These are phyloP conservation scores for Pseudopithomyces maydicus DNA, from an alignment of 2,329 filamentous ascomycete genomes.

Conservation along the genomic window DNA sequence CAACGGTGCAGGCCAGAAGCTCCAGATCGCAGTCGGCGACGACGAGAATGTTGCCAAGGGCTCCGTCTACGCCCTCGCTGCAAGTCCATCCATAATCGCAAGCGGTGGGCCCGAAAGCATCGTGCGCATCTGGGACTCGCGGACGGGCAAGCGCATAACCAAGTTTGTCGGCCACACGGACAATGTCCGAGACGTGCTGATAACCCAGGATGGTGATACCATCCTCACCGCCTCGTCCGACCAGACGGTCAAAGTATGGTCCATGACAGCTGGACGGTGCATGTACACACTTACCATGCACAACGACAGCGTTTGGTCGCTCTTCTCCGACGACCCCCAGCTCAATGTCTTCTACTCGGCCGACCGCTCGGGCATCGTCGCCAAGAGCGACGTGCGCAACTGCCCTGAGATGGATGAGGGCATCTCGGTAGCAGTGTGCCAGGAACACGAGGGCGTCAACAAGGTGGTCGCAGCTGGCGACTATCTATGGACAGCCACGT, in stretches of 20 bases:
- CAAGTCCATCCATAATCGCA: slow-evolving; percentile 79
- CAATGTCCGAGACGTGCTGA: slow-evolving; percentile 87
- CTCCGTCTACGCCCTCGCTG: slow-evolving; percentile 89
- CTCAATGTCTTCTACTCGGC: slow-evolving; percentile 93
- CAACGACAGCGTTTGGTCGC: slow-evolving; percentile 95
- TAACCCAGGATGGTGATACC: slow-evolving; percentile 86
- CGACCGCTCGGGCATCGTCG: slow-evolving; percentile 90
- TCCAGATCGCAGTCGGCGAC: slow-evolving; percentile 83
- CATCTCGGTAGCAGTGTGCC: slow-evolving; percentile 84
- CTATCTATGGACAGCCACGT: slow-evolving; percentile 88
- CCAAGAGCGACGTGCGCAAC: slow-evolving; percentile 88
- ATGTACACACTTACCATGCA: slow-evolving; percentile 99
- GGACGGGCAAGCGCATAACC: slow-evolving; percentile 85
- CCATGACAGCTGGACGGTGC: slow-evolving; percentile 89
- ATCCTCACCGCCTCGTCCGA: slow-evolving; percentile 95
- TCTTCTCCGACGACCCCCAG: slow-evolving; percentile 85
- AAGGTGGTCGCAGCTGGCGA: slow-evolving; percentile 68
- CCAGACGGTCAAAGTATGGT: slow-evolving; percentile 98
- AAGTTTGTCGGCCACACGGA: slow-evolving; percentile 97
- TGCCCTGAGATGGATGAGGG: slow-evolving; percentile 82
- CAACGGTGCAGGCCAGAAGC: slow-evolving; percentile 80
- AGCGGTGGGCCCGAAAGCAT: slow-evolving; percentile 94
- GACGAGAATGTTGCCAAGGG: slow-evolving; percentile 87
- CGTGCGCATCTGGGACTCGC: slow-evolving; percentile 88
- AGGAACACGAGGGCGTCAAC: slow-evolving; percentile 85